Percentiles rank a stretch among this genome's conserved stretches.
Evolutionary conservation across 208 protist species (phyloP).

Genomic region (Wallacemonas rigidus): DNA sequence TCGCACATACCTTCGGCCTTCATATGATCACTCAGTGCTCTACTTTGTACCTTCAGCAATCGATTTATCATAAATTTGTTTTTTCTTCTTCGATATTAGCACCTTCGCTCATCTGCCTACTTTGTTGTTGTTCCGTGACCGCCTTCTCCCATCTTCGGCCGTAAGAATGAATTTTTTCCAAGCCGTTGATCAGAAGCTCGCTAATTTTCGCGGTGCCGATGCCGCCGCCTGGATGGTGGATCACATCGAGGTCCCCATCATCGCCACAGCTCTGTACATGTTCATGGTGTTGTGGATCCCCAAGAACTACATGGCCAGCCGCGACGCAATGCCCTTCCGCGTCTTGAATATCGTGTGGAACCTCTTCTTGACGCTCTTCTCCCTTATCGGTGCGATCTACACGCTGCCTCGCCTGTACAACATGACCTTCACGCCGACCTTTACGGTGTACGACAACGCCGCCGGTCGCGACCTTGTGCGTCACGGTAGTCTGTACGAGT

Average conservation of each 20-base stretch:
- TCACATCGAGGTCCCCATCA: conserved; percentile 55
- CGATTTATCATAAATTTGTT: too few species aligned
- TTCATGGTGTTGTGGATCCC: conserved; percentile 68
- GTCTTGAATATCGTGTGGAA: conserved; percentile 77
- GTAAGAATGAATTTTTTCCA: conserved; percentile 13
- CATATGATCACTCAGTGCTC: too few species aligned
- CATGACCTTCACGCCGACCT: conserved; percentile 17
- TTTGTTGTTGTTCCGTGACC: too few species aligned
- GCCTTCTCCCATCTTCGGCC: too few species aligned
- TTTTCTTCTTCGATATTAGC: too few species aligned
- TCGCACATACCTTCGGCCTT: too few species aligned
- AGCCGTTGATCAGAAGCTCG: conserved; percentile 18
- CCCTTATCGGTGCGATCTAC: conserved; percentile 59
- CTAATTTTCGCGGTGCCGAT: conserved; percentile 39
- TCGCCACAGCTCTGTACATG: conserved; percentile 54
- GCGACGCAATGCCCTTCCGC: conserved; percentile 54
- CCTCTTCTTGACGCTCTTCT: conserved; percentile 75
- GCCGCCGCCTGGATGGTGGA: conserved; percentile 53
- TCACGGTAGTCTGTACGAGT: conserved; percentile 49
- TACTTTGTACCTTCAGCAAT: too few species aligned
- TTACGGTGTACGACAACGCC: conserved; percentile 29
- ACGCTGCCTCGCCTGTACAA: conserved; percentile 47
- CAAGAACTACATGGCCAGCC: conserved; percentile 65
- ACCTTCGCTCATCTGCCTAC: too few species aligned
- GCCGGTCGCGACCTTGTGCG: conserved; percentile 16